A percentile compares a stretch with the other conserved stretches of the same genome.
Evolutionary conservation across 345 rosid species (phyloP).

Genomic region (Bruguiera gymnorhiza): DNA sequence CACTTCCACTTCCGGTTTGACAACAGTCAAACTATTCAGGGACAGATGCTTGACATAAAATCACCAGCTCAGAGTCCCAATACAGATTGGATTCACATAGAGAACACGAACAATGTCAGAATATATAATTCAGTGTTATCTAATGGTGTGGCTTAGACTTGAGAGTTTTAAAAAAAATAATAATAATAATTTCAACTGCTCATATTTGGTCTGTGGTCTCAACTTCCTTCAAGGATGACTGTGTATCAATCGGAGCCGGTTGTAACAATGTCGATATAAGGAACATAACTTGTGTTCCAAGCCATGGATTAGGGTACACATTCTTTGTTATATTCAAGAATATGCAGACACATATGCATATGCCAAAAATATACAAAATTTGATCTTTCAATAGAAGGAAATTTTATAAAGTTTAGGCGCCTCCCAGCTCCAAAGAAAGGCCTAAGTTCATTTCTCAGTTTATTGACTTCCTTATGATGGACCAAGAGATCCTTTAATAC

Average conservation of each 20-base stretch:
- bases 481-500: constrained; percentile 3
- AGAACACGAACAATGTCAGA: constrained; percentile 25
- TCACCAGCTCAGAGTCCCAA: constrained; percentile 40
- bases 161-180: too few species aligned
- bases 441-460: constrained; percentile 6
- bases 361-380: neutral
- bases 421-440: neutral
- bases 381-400: too few species aligned
- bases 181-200: too few species aligned
- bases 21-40: constrained; percentile 16
- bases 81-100: constrained; percentile 42
- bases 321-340: neutral
- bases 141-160: constrained; percentile 11
- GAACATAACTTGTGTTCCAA: constrained; percentile 34
- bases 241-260: constrained; percentile 32
- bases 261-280: constrained; percentile 28
- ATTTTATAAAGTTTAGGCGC: constrained; percentile 2
- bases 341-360: neutral
- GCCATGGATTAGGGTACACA: constrained; percentile 33
- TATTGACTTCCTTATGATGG: constrained; percentile 2
- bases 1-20: constrained; percentile 36
- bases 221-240: constrained; percentile 34
- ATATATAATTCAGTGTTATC: constrained; percentile 25
- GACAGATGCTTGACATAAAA: constrained; percentile 25
- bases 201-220: neutral